Base-by-base conservation (phyloP, 179 eudicot genomes). In the Drosera spatulata region DNA sequence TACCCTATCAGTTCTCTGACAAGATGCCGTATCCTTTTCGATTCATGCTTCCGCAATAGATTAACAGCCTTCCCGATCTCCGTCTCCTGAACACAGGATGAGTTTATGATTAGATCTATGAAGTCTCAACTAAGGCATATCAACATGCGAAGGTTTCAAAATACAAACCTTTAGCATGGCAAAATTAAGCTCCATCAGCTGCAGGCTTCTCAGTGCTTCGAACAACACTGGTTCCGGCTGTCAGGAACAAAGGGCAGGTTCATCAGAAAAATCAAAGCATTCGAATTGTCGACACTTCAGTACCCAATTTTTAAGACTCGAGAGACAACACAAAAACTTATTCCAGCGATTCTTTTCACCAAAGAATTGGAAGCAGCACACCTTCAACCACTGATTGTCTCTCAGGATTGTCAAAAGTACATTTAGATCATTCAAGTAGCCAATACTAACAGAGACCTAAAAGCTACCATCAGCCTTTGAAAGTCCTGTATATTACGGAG, bases 1-100 rank as follows among this genome's bases (percentile, higher is more conserved):
- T 84, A 89, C 97, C 73, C 77, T 11, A 89, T 77, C 55, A 89
- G 76, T 39, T 71, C 47, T 15, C 76, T 76, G 6, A 77, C 79
- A 55, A 84, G 82, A 45, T 74, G 61, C 2, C 85, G 72, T 55
- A 86, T 82, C 53, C 84, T 73, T 69, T 76, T 69, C 50, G 81
- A 82, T 11, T 67, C 70, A 64, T 82, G 90, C 69, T 61, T 84
- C 44, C 79, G 65, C 40, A 86, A 63, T 59, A 61, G 69, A 66
- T 78, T 82, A 53, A 86, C 95, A 61, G 87, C 72, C 74, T 74
- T 84, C 53, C 95, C 95, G 71, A 86, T 84, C 79, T 84, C 85
- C 0, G 95, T 84, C 15, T 76, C 84, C 95, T 86, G 82, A 63
- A 56, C 51, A 55, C 13, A 45, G 10, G 7, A 43, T 8, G 57